Conservation (phyloP, 2,329 filamentous ascomycete species). For the Fusarium pininemorale region DNA sequence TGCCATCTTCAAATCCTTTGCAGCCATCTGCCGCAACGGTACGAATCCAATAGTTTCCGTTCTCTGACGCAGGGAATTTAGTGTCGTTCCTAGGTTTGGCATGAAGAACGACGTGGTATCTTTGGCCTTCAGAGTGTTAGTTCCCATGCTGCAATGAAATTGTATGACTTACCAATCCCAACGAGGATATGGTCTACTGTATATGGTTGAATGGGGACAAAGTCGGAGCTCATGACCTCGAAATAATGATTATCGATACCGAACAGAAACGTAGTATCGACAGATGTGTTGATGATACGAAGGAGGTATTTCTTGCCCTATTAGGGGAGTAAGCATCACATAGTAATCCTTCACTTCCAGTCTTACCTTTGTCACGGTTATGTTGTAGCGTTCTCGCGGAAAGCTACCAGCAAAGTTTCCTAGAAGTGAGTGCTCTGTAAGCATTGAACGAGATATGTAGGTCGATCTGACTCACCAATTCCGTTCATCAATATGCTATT, state of each 20-base stretch:
- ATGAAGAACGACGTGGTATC: neutral
- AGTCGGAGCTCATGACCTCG: neutral
- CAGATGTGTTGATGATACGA: neutral
- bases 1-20: neutral
- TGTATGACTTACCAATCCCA: neutral
- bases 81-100: neutral
- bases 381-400: neutral
- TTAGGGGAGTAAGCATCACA: no score
- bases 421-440: neutral
- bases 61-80: neutral
- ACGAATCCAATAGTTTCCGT: neutral
- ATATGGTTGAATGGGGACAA: neutral
- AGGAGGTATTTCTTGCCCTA: neutral
- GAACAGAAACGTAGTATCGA: neutral
- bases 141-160: neutral
- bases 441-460: neutral
- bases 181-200: neutral
- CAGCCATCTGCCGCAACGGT: neutral
- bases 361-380: neutral
- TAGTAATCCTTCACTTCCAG: neutral
- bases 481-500: conserved; percentile 10
- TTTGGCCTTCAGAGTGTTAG: neutral
- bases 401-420: conserved; percentile 10
- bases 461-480: neutral
- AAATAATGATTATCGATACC: neutral